These are phyloP conservation scores for Fistulifera pelliculosa DNA, from an alignment of 108 stramenopile species.

Conservation along the genomic window DNA sequence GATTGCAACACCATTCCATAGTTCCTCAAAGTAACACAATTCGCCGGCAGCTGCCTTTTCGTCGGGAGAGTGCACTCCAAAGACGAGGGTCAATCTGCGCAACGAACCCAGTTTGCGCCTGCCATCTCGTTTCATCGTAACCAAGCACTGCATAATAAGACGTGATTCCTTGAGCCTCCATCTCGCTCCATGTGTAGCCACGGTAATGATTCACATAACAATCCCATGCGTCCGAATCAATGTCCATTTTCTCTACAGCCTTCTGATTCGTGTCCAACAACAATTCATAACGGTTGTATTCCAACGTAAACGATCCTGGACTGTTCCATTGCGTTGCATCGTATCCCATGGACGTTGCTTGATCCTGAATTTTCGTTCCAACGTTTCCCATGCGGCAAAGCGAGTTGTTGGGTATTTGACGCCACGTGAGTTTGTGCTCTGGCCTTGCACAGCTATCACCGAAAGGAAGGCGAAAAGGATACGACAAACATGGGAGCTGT, in stretches of 20 bases:
- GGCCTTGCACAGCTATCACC: too few relatives aligned
- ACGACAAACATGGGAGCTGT: too few relatives aligned
- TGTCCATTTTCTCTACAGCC: conserved; percentile 20
- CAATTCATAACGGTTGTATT: conserved; percentile 18
- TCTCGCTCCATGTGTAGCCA: conserved; percentile 18
- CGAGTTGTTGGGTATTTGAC: conserved; percentile 23
- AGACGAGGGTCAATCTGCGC: conserved; percentile 5
- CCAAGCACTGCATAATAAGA: conserved; percentile 21
- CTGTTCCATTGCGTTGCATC: conserved; percentile 23
- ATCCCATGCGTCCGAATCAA: conserved; percentile 33
- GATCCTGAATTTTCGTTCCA: conserved; percentile 8
- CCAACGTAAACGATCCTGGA: conserved; percentile 22
- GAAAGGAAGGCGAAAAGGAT: too few relatives aligned
- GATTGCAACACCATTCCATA: conserved; percentile 33
- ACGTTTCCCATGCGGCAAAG: conserved; percentile 26
- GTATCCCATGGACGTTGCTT: conserved; percentile 21
- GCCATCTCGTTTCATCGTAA: conserved; percentile 29
- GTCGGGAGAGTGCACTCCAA: conserved; percentile 15
- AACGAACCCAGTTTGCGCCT: conserved; percentile 9
- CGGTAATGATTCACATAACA: conserved; percentile 40
- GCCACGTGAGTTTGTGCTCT: background rate
- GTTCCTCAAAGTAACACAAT: conserved; percentile 30
- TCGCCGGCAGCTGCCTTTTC: conserved; percentile 14
- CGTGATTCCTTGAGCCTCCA: conserved; percentile 11
- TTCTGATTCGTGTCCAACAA: conserved; percentile 17